Evolutionary conservation across 768 basidiomycete genomes (phyloP), one percentile per base, ranked within the genome.

Genomic region (Collybia mongolica): DNA sequence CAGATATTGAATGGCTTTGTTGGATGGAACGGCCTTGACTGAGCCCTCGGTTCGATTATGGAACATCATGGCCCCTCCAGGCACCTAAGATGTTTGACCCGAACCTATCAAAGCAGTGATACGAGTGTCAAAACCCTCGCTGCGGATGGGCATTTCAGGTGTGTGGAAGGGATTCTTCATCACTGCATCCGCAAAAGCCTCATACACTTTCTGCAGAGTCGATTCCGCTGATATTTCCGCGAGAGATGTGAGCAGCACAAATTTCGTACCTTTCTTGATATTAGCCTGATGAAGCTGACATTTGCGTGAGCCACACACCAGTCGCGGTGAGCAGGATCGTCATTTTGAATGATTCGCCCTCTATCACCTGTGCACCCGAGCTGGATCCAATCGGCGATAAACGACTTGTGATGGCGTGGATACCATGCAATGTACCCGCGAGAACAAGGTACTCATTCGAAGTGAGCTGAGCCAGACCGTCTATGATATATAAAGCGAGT

Each of bases 151-250:
- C 96, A 98, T 99, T 66, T 98, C 97, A n/a, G 90, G 90, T 5
- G 93, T 96, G 67, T 98, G 93, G 69, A 99, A 99, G 0, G 97
- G 97, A 63, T 98, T 98, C 76, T 98, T 98, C 92, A 98, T 96
- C 48, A 94, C 94, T 1, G 90, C 84, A 63, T 98, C 97, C 0
- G 95, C 80, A 65, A 98, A 99, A 17, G 81, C 83, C 65, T 98
- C 93, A 68, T 98, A 98, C 41, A 93, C 85, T 65, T 85, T 90
- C 60, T 88, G 86, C 36, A 99, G 72, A 18, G 88, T 73, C 2
- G 79, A 60, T 44, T 81, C 92, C 28, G 89, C 83, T 1, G 80
- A 80, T 6, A 81, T 72, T 58, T 93, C 90, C 1, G 82, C 74
- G 35, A 91, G 69, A 1, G 94, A 93, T 15, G 93, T 93, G 39